Evolutionary conservation across 371 early-diverging fungal species (phyloP).

Genomic region (Globomyces sp.): DNA sequence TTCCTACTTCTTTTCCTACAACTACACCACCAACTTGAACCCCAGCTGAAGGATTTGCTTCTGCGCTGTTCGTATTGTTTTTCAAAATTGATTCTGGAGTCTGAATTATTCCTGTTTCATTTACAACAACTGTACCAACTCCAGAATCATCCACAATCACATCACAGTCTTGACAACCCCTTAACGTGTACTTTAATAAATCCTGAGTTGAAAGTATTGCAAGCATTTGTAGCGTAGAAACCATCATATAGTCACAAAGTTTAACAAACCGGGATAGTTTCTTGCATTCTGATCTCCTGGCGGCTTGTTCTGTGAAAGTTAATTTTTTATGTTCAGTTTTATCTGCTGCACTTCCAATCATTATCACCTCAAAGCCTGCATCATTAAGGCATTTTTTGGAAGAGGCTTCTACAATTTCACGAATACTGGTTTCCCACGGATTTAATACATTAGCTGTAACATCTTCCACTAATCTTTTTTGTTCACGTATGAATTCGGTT

Average conservation of each 20-base stretch:
- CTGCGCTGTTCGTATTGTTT: background rate
- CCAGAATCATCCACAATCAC: conserved; percentile 41
- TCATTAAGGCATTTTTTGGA: conserved; percentile 41
- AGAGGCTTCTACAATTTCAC: conserved; percentile 42
- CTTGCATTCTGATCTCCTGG: conserved; percentile 50
- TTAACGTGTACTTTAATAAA: conserved; percentile 38
- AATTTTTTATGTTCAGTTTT: conserved; percentile 27
- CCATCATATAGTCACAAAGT: conserved; percentile 52
- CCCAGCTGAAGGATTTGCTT: conserved; percentile 11
- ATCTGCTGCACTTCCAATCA: conserved; percentile 23
- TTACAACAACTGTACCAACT: conserved; percentile 28
- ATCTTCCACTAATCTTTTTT: conserved; percentile 40
- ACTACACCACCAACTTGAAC: conserved; percentile 51
- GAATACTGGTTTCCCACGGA: conserved; percentile 34
- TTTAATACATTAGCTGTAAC: conserved; percentile 25
- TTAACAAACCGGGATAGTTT: conserved; percentile 55
- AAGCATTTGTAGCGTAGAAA: conserved; percentile 46
- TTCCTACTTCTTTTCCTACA: conserved; percentile 48
- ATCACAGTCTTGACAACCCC: conserved; percentile 47
- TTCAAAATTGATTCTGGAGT: background rate
- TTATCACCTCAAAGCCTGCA: conserved; percentile 46
- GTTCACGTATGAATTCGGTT: conserved; percentile 43
- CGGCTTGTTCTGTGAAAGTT: conserved; percentile 58
- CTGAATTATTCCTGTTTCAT: conserved; percentile 19
- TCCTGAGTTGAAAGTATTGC: conserved; percentile 42